Percentiles rank a stretch among this genome's conserved stretches.
phyloP scores from a whole-genome alignment of 2,329 filamentous ascomycete genomes.

The Botrytis cinerea region DNA sequence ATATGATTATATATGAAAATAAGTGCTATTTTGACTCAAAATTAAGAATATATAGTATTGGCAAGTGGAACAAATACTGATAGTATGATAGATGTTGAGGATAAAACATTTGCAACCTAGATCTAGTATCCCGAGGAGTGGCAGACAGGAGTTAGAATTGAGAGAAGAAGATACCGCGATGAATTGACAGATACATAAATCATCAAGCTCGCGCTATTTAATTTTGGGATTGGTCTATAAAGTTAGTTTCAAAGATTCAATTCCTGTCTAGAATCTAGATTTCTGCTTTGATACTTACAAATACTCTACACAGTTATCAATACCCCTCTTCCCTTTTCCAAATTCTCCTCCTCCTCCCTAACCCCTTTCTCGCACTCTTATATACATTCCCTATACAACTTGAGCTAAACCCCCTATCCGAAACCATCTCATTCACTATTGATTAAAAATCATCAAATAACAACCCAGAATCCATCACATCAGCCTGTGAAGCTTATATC shows the following conservation, averaged over 20 bases:
- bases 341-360: background rate
- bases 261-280: background rate
- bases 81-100: no score
- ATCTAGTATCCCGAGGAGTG: no score
- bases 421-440: background rate
- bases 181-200: background rate
- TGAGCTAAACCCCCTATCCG: background rate
- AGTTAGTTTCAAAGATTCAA: background rate
- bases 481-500: background rate
- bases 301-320: background rate
- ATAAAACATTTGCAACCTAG: no score
- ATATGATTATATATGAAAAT: no score
- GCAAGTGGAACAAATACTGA: no score
- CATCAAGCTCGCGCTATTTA: background rate
- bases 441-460: background rate
- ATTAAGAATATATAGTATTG: no score
- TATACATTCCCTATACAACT: background rate
- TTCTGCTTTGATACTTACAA: background rate
- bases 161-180: no score
- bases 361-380: background rate
- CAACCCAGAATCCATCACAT: background rate
- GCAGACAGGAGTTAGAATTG: no score
- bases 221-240: rapidly evolving
- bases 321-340: rapidly evolving
- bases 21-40: no score